Base-by-base conservation (phyloP, 1,139 yeast species). In the Entelexis paramagnoliae region DNA sequence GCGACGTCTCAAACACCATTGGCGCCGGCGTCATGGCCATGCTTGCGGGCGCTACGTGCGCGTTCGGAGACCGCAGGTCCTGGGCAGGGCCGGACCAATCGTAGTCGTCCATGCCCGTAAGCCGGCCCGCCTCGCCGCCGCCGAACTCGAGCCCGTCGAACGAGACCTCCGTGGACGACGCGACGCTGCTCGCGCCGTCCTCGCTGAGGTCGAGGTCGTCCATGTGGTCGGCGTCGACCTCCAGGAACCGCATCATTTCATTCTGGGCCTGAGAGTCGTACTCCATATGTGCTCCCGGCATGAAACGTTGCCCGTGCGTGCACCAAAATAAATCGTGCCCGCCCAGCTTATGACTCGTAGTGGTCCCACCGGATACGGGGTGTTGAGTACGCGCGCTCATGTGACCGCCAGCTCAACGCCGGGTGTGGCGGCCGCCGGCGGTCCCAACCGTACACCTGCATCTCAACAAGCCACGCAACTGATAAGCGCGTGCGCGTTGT, bases 151-250 rank as follows among this genome's bases (percentile, higher is more conserved):
- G 22, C 4, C 48, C 46, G 16, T 53, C 55, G 50, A 52, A 35
- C 36, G 46, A 32, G 28, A 53, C 24, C 7, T 53, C 57, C 14
- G 53, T 48, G 6, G 51, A 30, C 17, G 58, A 51, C 16, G 53
- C 53, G 20, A 55, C 55, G 46, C 52, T 52, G 51, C 57, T 55
- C n/a, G 26, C 50, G 29, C 55, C 57, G 38, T 55, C 56, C 26
- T 53, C 59, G 35, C 56, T 55, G 36, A 56, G 40, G 19, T 56
- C 59, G 32, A 52, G 46, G 28, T 56, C 50, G 14, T 32, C 49
- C 45, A 20, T 35, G 26, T 35, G 41, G 40, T 26, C 35, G 24
- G 43, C 44, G 14, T 39, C 50, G 26, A 50, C 42, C 17, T 54
- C 48, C 19, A 54, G 24, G 43, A 51, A 56, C 40, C 46, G 50